Evolutionary conservation across 306 rosid genomes (phyloP), one percentile per base, ranked within the genome.

Genomic region (Glycine latifolia): DNA sequence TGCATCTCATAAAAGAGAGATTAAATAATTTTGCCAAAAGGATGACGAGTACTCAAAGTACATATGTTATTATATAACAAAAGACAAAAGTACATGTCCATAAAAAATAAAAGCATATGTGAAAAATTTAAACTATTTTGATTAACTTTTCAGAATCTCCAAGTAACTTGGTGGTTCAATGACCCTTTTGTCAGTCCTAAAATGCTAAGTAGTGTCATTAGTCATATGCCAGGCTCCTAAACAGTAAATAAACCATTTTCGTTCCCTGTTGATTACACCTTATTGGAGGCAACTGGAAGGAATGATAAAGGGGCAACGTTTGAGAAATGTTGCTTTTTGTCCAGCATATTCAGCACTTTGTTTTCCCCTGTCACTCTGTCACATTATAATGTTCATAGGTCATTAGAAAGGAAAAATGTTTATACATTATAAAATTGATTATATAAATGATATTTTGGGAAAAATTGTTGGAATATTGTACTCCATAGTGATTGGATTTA

Each of bases 191-290:
- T 63, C 71, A 2, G 16, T n/a, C 31, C 33, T 46, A n/a, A 37
- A 75, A 47, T 58, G 48, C 44, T 10, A 49, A 37, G 60, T 4
- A 55, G 65, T 39, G 43, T 70, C 62, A 62, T 71, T 48, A 65
- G 10, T 50, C 87, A 46, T 83, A 73, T 78, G 87, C 10, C n/a
- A 43, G 33, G n/a, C 41, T 16, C 52, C 20, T 12, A 8, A 54
- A 65, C 6, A 47, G 44, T 44, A 59, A 71, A 44, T 8, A 11
- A 69, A 49, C 11, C 10, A 4, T 68, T 52, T 63, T 17, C 8
- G 31, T 73, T 39, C 59, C 56, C 56, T 46, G 35, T 10, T 83
- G 52, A 12, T 70, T 47, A 9, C 81, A 79, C 46, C 35, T 79
- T 83, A 77, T 83, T 13, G 50, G 69, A 74, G 48, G 75, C 75